Evolutionary conservation across 2,329 filamentous ascomycete species (phyloP).

Genomic region (Diaporthe citriasiana): DNA sequence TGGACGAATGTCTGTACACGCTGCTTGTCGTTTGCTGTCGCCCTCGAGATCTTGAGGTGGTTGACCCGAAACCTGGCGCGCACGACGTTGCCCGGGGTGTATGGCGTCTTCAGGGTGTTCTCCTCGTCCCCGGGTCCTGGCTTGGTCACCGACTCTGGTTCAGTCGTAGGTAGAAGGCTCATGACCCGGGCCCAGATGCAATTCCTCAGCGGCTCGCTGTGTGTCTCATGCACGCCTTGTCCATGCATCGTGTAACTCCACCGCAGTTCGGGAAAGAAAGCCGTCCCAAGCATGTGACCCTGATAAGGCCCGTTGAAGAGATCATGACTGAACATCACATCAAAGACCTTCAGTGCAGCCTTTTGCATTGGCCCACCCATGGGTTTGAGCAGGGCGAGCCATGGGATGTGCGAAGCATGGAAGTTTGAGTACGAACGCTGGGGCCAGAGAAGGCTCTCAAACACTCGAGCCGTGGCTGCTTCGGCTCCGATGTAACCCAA

Average conservation of each 20-base stretch:
- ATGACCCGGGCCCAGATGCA: slow-evolving; percentile 44
- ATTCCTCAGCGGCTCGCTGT: slow-evolving; percentile 40
- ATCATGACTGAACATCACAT: slow-evolving; percentile 40
- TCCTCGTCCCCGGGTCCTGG: not conserved
- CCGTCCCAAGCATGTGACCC: slow-evolving; percentile 43
- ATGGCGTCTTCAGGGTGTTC: not conserved
- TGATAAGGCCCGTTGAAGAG: slow-evolving; percentile 41
- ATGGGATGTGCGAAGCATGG: slow-evolving; percentile 15
- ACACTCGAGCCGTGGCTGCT: slow-evolving; percentile 40
- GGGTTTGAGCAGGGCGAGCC: slow-evolving; percentile 41
- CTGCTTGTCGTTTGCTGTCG: slow-evolving; percentile 31
- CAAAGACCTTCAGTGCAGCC: slow-evolving; percentile 42
- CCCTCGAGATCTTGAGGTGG: slow-evolving; percentile 31
- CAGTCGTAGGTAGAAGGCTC: slow-evolving; percentile 29
- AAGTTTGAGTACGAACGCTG: slow-evolving; percentile 43
- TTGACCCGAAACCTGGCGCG: slow-evolving; percentile 25
- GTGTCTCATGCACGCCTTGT: slow-evolving; percentile 6
- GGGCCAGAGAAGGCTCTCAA: slow-evolving; percentile 45
- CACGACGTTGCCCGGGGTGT: not conserved
- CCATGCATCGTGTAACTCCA: slow-evolving; percentile 38
- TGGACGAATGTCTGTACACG: slow-evolving; percentile 32
- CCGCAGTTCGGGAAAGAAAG: slow-evolving; percentile 38
- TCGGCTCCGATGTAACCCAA: slow-evolving; percentile 46
- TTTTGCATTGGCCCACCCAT: slow-evolving; percentile 46
- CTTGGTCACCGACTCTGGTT: not conserved